Conservation (phyloP, 768 basidiomycete species). For the Leucocoprinus leucothites region DNA sequence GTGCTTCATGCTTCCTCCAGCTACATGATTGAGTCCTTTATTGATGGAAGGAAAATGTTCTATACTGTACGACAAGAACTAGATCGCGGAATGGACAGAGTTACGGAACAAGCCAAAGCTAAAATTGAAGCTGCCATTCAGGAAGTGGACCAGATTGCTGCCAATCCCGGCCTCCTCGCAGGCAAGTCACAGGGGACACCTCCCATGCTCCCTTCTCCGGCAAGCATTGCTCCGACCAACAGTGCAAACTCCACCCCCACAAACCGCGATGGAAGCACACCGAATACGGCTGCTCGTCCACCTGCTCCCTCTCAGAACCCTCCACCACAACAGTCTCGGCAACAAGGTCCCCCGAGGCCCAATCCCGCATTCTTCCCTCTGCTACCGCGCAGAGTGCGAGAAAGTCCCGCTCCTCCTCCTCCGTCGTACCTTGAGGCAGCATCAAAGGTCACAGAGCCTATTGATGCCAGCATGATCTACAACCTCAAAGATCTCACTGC, state of each 20-base stretch:
- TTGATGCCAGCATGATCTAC: conserved; percentile 38
- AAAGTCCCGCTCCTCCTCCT: conserved; percentile 36
- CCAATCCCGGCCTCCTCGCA: conserved; percentile 26
- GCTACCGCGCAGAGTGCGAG: conserved; percentile 33
- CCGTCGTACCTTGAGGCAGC: conserved; percentile 42
- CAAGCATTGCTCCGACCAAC: conserved; percentile 60
- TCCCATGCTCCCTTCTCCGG: conserved; percentile 78
- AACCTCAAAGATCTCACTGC: conserved; percentile 40
- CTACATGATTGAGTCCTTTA: conserved; percentile 77
- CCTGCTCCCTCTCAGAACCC: conserved; percentile 27
- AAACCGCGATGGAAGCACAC: conserved; percentile 54
- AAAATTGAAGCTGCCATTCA: conserved; percentile 40
- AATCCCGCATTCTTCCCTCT: conserved; percentile 33
- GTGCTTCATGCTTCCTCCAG: conserved; percentile 40
- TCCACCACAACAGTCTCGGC: conserved; percentile 28
- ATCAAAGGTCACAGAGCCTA: conserved; percentile 39
- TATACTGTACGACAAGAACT: conserved; percentile 32
- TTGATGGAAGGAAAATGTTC: conserved; percentile 42
- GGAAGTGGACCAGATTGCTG: conserved; percentile 26
- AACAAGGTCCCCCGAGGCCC: conserved; percentile 21
- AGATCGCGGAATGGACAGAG: conserved; percentile 35
- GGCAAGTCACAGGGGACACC: conserved; percentile 48
- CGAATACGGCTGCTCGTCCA: conserved; percentile 37
- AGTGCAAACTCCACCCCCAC: conserved; percentile 80
- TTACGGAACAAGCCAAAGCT: conserved; percentile 30